Base-by-base conservation (phyloP, 1,139 yeast genomes). In the Yamadazyma spencermartinsiae region DNA sequence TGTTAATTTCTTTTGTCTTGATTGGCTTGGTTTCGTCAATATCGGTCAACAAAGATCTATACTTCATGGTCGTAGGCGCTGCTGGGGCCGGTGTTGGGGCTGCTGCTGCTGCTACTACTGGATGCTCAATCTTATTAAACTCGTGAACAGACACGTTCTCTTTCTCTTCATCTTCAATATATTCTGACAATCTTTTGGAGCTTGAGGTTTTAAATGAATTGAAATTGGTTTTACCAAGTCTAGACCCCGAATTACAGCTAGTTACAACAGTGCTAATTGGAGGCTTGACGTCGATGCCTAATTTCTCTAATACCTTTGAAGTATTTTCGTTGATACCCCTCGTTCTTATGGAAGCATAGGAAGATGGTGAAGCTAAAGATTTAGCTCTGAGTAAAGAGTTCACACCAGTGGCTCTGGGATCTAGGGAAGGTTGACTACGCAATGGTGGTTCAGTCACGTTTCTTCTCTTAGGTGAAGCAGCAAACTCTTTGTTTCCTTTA, bases 181-280 rank as follows among this genome's bases (percentile, higher is more conserved):
- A 60, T 24, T 62, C 55, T 3, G 76, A 58, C 33, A 75, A 67
- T 42, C 68, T 60, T 44, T 63, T 71, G 2, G 78, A 72, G 36
- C 76, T 68, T 4, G 76, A 68, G 20, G 76, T 69, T 45, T 73
- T 69, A 46, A 37, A 23, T 14, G 39, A 35, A 18, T 31, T 33
- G 26, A 34, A 26, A 3, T 10, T 23, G n/a, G 34, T 6, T 10
- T 14, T 27, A 4, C n/a, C 16, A n/a, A n/a, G n/a, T 7, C 13
- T 16, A 16, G 20, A 10, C 7, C 17, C 31, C 20, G 9, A 15
- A 5, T 26, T 26, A 26, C 29, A 13, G 20, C 31, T 28, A 10
- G 12, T 16, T 9, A 14, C 17, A 16, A 8, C n/a, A 16, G 20
- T 28, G 11, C 19, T 10, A 4, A 28, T 14, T 15, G 31, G 31